A percentile compares a stretch with the other conserved stretches of the same genome.
Evolutionary conservation across 306 rosid species (phyloP).

Genomic region (Luffa acutangula): DNA sequence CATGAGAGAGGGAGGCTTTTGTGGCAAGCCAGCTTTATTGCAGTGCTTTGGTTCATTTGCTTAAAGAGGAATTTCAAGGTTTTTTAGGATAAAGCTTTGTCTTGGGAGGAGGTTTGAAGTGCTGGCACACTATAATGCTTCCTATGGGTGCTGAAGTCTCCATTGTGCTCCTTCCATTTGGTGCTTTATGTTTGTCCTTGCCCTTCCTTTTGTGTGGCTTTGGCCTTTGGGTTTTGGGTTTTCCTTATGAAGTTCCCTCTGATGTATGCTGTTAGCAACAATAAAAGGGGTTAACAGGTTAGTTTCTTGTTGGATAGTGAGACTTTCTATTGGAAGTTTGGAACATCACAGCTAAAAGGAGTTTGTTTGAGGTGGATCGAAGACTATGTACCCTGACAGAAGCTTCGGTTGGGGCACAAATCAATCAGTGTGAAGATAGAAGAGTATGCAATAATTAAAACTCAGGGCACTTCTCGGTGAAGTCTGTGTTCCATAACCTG

Average conservation of each 20-base stretch:
- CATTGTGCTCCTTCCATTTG: background rate
- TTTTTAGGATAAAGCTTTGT: background rate
- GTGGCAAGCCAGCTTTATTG: background rate
- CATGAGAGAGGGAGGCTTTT: background rate
- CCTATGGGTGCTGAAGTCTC: background rate
- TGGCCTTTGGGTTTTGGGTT: background rate
- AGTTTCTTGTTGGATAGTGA: background rate
- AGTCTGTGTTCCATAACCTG: background rate
- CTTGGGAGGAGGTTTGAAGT: background rate
- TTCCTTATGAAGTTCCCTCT: background rate
- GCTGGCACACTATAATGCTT: background rate
- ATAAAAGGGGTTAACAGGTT: background rate
- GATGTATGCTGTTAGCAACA: background rate
- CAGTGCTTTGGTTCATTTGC: background rate
- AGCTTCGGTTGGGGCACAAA: background rate
- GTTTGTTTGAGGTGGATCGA: background rate
- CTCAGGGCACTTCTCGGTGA: background rate
- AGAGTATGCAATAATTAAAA: background rate
- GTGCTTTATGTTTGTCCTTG: background rate
- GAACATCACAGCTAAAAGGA: background rate
- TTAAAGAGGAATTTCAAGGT: background rate
- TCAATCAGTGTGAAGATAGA: background rate
- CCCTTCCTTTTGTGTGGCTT: background rate
- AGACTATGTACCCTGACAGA: background rate
- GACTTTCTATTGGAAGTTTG: background rate